These are phyloP conservation scores for Trichaptum fuscoviolaceum DNA, from an alignment of 768 basidiomycete genomes.

Conservation along the genomic window DNA sequence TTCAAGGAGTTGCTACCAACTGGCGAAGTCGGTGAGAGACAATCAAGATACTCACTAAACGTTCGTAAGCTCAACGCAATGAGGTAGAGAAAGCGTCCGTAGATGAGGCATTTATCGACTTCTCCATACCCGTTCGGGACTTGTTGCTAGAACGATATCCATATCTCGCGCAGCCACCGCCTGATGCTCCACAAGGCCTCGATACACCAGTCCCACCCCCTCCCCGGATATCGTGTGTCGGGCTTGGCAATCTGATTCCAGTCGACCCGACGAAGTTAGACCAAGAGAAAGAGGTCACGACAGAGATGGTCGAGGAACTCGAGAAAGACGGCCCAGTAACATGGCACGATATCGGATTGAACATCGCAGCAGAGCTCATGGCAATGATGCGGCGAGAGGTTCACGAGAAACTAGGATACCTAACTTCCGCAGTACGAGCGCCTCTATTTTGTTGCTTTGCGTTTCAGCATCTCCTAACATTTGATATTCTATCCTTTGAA, in stretches of 20 bases:
- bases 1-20: slow-evolving; percentile 76
- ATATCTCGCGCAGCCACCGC: slow-evolving; percentile 64
- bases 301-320: slow-evolving; percentile 5
- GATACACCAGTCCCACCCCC: slow-evolving; percentile 79
- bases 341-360: slow-evolving; percentile 92
- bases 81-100: slow-evolving; percentile 90
- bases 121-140: slow-evolving; percentile 76
- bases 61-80: not conserved
- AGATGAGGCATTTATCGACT: slow-evolving; percentile 94
- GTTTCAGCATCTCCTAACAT: not conserved
- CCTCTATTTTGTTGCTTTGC: not conserved
- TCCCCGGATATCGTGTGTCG: slow-evolving; percentile 57
- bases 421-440: slow-evolving; percentile 78
- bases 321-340: slow-evolving; percentile 30
- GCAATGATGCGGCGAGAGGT: slow-evolving; percentile 66
- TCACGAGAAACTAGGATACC: slow-evolving; percentile 72
- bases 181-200: slow-evolving; percentile 58
- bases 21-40: slow-evolving; percentile 70
- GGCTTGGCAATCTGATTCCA: slow-evolving; percentile 59
- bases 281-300: slow-evolving; percentile 12
- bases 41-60: not conserved
- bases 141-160: slow-evolving; percentile 71
- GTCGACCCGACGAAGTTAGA: slow-evolving; percentile 29
- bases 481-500: slow-evolving; percentile 22
- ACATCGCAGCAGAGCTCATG: slow-evolving; percentile 87